Conservation (phyloP, 495 filamentous ascomycete species). For the Penicillium manginii region DNA sequence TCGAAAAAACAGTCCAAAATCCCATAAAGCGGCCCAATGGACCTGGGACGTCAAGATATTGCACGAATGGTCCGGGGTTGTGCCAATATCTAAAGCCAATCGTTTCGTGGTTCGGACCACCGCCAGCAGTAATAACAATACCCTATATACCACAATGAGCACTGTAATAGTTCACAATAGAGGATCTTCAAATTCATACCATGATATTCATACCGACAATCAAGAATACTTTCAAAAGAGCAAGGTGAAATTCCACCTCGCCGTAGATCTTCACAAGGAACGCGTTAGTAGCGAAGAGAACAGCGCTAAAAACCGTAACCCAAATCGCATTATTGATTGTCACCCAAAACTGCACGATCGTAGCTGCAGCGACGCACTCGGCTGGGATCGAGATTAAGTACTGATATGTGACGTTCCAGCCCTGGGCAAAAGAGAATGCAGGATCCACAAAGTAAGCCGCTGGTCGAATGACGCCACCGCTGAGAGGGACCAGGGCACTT, state of each 20-base stretch:
- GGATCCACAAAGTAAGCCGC: constrained; percentile 35
- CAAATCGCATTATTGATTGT: constrained; percentile 38
- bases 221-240: constrained; percentile 43
- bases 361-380: constrained; percentile 45
- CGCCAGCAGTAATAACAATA: constrained; percentile 46
- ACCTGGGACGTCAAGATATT: constrained; percentile 19
- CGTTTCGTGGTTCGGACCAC: constrained; percentile 15
- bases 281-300: constrained; percentile 46
- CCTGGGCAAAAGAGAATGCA: constrained; percentile 34
- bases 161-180: not conserved
- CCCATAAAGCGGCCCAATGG: constrained; percentile 59
- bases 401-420: constrained; percentile 33
- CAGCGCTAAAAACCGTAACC: constrained; percentile 46
- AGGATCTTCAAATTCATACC: constrained; percentile 13
- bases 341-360: constrained; percentile 52
- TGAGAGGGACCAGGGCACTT: constrained; percentile 31
- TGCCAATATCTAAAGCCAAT: constrained; percentile 25
- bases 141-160: constrained; percentile 8
- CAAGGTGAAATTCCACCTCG: constrained; percentile 46
- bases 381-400: constrained; percentile 41
- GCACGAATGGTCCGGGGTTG: constrained; percentile 25
- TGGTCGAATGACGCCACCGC: constrained; percentile 31
- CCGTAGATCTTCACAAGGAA: constrained; percentile 47
- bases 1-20: constrained; percentile 71
- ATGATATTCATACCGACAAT: constrained; percentile 52